These are phyloP conservation scores for Penicillium chermesinum DNA, from an alignment of 495 filamentous ascomycete genomes.

Conservation along the genomic window DNA sequence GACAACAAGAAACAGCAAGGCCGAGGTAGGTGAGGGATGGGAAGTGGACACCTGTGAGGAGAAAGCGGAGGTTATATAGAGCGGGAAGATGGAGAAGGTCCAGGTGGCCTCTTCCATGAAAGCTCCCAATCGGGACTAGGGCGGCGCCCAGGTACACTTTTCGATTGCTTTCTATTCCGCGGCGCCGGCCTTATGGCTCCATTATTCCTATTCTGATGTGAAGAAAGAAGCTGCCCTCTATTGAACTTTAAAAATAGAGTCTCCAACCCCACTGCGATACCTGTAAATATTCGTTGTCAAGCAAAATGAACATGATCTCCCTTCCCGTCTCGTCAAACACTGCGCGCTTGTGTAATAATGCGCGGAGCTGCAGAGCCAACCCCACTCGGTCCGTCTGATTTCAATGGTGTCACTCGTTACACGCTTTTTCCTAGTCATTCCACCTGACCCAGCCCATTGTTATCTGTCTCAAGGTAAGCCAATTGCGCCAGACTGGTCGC, in stretches of 20 bases:
- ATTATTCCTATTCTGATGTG: too few relatives aligned
- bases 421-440: not conserved
- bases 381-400: conserved; percentile 1
- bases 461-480: too few relatives aligned
- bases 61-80: conserved; percentile 34
- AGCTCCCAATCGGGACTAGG: conserved; percentile 34
- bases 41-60: conserved; percentile 14
- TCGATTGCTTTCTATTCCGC: conserved; percentile 17
- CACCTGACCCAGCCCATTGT: too few relatives aligned
- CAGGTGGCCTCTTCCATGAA: conserved; percentile 46
- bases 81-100: conserved; percentile 20
- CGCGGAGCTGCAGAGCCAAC: conserved; percentile 13
- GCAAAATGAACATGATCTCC: too few relatives aligned
- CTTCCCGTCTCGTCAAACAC: too few relatives aligned
- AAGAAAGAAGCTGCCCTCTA: too few relatives aligned
- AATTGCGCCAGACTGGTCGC: too few relatives aligned
- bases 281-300: too few relatives aligned
- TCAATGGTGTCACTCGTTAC: not conserved
- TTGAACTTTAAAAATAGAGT: too few relatives aligned
- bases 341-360: not conserved
- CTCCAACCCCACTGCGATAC: too few relatives aligned
- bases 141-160: conserved; percentile 10
- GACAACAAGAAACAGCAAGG: conserved; percentile 15
- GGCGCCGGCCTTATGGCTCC: not conserved
- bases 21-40: conserved; percentile 17